Percentiles rank a stretch among this genome's conserved stretches.
Conservation (phyloP, 306 rosid genomes). For the Delonix regia region DNA sequence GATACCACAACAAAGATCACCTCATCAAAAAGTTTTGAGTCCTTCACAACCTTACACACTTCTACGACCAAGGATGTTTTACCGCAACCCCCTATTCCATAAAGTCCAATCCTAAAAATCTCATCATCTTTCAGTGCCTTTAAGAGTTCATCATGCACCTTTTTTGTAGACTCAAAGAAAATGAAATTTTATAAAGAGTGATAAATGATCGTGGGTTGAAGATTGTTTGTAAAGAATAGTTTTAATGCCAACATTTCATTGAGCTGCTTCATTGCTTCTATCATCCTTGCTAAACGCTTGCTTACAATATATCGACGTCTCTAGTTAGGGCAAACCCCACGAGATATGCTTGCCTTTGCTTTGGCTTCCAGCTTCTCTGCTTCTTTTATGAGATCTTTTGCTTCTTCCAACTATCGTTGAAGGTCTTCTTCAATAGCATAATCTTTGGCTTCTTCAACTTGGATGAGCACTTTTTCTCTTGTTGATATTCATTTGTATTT, state of each 20-base stretch:
- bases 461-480: background rate
- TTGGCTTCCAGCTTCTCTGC: background rate
- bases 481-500: background rate
- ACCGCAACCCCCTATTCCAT: background rate
- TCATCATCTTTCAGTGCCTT: background rate
- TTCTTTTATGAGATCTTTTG: background rate
- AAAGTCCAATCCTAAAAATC: background rate
- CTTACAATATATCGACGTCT: background rate
- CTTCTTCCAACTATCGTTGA: background rate
- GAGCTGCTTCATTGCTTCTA: background rate
- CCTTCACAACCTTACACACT: background rate
- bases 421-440: too few relatives aligned
- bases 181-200: background rate
- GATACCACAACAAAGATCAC: background rate
- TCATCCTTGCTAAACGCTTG: background rate
- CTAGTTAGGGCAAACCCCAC: background rate
- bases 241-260: too few relatives aligned
- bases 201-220: background rate
- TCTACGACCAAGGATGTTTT: background rate
- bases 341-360: background rate
- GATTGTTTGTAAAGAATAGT: background rate
- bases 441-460: background rate
- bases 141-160: background rate
- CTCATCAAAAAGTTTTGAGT: background rate
- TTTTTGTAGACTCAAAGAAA: background rate